Conservation (phyloP, 31 red algal genomes). For the Endocladia muricata region DNA sequence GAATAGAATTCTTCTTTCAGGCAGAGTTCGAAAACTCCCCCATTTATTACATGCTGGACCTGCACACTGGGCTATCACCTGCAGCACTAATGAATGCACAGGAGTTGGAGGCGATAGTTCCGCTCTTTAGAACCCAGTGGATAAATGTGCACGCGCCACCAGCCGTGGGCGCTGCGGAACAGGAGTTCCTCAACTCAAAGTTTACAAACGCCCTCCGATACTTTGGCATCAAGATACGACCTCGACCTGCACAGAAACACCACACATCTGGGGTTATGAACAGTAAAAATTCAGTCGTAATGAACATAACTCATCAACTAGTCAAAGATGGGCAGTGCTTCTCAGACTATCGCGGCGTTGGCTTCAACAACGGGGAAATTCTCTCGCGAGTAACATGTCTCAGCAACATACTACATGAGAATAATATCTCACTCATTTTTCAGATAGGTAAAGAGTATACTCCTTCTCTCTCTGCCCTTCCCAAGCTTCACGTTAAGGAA, state of each 20-base stretch:
- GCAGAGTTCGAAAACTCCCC: slow-evolving; percentile 2
- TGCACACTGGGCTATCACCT: slow-evolving; percentile 3
- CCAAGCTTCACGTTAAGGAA: neutral
- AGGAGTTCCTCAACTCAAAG: neutral
- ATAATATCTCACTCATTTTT: neutral
- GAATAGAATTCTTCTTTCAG: neutral
- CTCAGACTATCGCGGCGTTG: neutral
- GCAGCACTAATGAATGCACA: neutral
- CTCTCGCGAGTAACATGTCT: slow-evolving; percentile 11
- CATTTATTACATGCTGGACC: slow-evolving; percentile 6
- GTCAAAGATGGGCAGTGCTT: slow-evolving; percentile 9
- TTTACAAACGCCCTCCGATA: neutral
- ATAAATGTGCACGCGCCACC: neutral
- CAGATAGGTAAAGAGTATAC: slow-evolving; percentile 22
- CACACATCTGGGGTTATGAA: slow-evolving; percentile 20
- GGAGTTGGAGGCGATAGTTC: neutral
- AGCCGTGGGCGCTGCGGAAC: neutral
- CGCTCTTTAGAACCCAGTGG: neutral
- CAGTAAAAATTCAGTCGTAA: slow-evolving; percentile 23
- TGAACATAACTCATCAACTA: neutral
- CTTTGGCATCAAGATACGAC: neutral
- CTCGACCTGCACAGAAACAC: neutral
- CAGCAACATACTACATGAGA: slow-evolving; percentile 26
- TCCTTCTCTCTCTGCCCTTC: neutral
- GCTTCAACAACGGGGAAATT: neutral